Percentiles rank a stretch among this genome's conserved stretches.
These are phyloP conservation scores for Calonectria pseudoturangicola DNA, from an alignment of 2,329 filamentous ascomycete species.

Conservation along the genomic window DNA sequence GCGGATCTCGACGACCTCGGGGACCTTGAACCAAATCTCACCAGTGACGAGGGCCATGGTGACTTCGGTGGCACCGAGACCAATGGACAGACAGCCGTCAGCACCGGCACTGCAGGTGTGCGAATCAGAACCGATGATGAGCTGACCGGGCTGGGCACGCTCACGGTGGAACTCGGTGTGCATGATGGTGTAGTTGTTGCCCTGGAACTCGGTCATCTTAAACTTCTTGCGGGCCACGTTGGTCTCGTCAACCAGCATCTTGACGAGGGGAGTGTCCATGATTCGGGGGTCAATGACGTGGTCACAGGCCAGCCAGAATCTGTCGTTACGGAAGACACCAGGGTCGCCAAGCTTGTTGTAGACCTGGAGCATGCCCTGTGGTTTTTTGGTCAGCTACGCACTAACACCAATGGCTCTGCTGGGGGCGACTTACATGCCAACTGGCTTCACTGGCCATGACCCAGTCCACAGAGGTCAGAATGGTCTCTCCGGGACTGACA, in stretches of 20 bases:
- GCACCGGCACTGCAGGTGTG: conserved; percentile 67
- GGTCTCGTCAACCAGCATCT: conserved; percentile 59
- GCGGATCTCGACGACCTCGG: conserved; percentile 27
- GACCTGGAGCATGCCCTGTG: conserved; percentile 61
- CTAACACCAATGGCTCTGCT: not conserved
- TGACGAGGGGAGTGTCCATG: conserved; percentile 59
- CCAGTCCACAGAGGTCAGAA: conserved; percentile 67
- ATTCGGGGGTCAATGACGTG: conserved; percentile 68
- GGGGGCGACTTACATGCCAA: conserved; percentile 56
- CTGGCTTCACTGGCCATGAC: conserved; percentile 65
- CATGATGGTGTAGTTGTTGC: conserved; percentile 62
- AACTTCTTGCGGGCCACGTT: conserved; percentile 62
- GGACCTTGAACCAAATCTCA: conserved; percentile 28
- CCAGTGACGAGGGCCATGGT: conserved; percentile 26
- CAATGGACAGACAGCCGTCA: conserved; percentile 64
- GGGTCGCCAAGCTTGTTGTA: conserved; percentile 63
- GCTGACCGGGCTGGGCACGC: conserved; percentile 65
- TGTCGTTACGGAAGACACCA: conserved; percentile 68
- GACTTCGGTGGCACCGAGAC: conserved; percentile 65
- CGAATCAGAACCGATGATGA: conserved; percentile 66
- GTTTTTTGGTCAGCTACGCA: not conserved
- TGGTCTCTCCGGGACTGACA: conserved; percentile 62
- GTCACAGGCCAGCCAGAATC: conserved; percentile 70
- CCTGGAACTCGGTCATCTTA: conserved; percentile 63
- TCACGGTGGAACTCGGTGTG: conserved; percentile 68